Conservation (phyloP, 192 early-diverging fungal genomes). For the Jimgerdemannia lactiflua region DNA sequence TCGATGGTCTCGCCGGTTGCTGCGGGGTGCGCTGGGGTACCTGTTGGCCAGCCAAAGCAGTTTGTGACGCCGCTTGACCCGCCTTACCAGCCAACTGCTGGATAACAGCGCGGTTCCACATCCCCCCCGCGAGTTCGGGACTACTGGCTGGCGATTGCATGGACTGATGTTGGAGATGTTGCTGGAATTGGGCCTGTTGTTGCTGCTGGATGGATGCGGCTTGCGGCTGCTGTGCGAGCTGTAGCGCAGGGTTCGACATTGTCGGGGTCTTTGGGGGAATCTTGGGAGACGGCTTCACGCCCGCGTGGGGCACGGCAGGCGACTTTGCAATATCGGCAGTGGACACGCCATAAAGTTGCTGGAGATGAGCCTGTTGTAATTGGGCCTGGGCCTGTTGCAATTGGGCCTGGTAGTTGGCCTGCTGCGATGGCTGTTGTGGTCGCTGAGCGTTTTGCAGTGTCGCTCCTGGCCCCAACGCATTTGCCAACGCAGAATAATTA, state of each 20-base stretch:
- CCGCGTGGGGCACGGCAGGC: background rate
- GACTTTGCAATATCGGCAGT: background rate
- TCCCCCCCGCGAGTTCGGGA: background rate
- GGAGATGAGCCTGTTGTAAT: background rate
- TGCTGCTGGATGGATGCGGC: background rate
- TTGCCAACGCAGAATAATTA: background rate
- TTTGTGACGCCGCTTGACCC: background rate
- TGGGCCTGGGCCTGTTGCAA: background rate
- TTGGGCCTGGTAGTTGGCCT: background rate
- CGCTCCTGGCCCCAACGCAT: background rate
- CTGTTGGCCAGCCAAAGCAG: background rate
- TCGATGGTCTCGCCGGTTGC: background rate
- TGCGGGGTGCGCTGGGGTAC: background rate
- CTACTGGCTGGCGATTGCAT: background rate
- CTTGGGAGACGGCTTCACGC: background rate
- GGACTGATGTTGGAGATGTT: background rate
- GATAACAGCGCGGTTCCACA: background rate
- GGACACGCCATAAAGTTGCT: background rate
- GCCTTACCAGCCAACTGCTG: background rate
- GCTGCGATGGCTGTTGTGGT: background rate
- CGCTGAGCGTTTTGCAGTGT: background rate
- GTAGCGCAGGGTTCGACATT: background rate
- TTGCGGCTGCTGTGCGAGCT: background rate
- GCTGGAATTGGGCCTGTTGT: background rate
- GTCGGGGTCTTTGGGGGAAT: background rate